Percentiles rank a stretch among this genome's conserved stretches.
Conservation (phyloP, 108 stramenopile genomes). For the Parmales sp. region DNA sequence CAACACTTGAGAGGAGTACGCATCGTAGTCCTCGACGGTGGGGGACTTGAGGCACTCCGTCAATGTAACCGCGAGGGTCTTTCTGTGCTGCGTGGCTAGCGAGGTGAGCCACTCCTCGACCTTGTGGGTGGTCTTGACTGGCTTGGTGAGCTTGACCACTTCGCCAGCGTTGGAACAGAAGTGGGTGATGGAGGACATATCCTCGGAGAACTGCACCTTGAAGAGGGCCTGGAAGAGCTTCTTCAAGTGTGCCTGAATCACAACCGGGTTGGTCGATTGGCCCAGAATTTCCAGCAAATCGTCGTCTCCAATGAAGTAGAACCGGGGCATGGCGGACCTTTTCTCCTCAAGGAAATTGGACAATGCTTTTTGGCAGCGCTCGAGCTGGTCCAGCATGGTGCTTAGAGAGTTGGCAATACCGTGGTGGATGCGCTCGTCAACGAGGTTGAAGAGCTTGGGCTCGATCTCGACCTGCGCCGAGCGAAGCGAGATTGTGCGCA, state of each 20-base stretch:
- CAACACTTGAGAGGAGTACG: constrained; percentile 33
- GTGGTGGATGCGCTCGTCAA: constrained; percentile 41
- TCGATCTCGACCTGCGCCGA: constrained; percentile 38
- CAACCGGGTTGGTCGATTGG: constrained; percentile 41
- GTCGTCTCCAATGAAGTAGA: constrained; percentile 62
- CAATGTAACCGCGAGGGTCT: constrained; percentile 30
- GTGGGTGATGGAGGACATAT: constrained; percentile 22
- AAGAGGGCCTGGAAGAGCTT: constrained; percentile 58
- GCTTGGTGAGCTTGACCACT: constrained; percentile 29
- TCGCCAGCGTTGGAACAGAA: constrained; percentile 34
- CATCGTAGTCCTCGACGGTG: constrained; percentile 9
- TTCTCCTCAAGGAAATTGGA: constrained; percentile 53
- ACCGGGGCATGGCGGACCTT: constrained; percentile 41
- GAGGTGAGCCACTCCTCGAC: constrained; percentile 53
- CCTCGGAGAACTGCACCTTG: constrained; percentile 35
- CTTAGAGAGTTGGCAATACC: constrained; percentile 20
- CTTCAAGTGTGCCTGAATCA: constrained; percentile 52
- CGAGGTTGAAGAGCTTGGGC: constrained; percentile 39
- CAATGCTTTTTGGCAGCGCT: constrained; percentile 54
- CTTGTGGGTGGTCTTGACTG: constrained; percentile 29
- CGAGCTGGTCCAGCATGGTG: constrained; percentile 43
- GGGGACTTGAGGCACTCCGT: constrained; percentile 21
- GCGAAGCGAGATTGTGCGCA: too few relatives aligned
- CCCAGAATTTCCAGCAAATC: constrained; percentile 56
- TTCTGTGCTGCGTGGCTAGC: constrained; percentile 36